These are phyloP conservation scores for Pyrenophora teres DNA, from an alignment of 2,329 filamentous ascomycete species.

Conservation along the genomic window DNA sequence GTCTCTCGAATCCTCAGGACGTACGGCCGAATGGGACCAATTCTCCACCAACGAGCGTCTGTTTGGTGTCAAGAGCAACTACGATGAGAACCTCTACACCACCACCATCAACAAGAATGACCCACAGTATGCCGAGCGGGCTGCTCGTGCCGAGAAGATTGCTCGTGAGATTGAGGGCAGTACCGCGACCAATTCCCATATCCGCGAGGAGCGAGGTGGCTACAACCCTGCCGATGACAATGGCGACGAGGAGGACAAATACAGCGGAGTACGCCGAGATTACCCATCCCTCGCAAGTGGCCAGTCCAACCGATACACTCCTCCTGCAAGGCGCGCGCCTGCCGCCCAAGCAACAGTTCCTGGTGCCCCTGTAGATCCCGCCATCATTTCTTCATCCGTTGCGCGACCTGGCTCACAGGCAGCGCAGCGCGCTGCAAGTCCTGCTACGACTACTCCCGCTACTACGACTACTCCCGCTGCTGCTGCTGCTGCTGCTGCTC, in stretches of 20 bases:
- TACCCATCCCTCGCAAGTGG: constrained; percentile 69
- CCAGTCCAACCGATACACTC: constrained; percentile 78
- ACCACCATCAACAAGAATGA: constrained; percentile 85
- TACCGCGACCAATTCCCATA: constrained; percentile 74
- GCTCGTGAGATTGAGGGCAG: constrained; percentile 88
- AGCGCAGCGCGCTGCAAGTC: constrained; percentile 27
- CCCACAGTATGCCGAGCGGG: constrained; percentile 77
- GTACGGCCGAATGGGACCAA: constrained; percentile 75
- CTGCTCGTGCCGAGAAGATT: constrained; percentile 76
- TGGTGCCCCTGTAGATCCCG: constrained; percentile 80
- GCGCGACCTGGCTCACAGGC: constrained; percentile 52
- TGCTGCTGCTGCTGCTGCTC: constrained; percentile 1
- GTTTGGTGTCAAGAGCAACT: constrained; percentile 87
- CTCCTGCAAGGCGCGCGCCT: constrained; percentile 83
- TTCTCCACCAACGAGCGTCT: constrained; percentile 87
- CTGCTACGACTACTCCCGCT: constrained; percentile 26
- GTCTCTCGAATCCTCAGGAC: constrained; percentile 66
- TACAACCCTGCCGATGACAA: constrained; percentile 67
- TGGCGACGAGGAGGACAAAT: constrained; percentile 92
- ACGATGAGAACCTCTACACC: constrained; percentile 94
- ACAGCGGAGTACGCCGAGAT: constrained; percentile 84
- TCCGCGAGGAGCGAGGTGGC: constrained; percentile 86
- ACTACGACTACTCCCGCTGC: constrained; percentile 3
- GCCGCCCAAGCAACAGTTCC: constrained; percentile 73
- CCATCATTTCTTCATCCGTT: constrained; percentile 88